These are phyloP conservation scores for Lactifluus subvellereus DNA, from an alignment of 768 basidiomycete genomes.

Conservation along the genomic window DNA sequence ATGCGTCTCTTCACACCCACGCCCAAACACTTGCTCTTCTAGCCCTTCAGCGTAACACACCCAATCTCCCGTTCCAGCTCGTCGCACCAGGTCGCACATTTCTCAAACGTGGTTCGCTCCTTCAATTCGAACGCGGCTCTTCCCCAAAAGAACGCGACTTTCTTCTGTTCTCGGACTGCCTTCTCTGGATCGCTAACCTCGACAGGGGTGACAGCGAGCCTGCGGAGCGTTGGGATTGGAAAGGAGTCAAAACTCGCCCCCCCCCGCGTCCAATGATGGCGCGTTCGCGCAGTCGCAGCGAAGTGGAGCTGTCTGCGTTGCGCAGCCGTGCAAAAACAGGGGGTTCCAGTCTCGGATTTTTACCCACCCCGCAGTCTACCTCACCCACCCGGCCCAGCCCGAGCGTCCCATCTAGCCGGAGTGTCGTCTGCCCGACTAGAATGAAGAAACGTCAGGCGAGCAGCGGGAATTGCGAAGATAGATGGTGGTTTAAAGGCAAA, in stretches of 20 bases:
- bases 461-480: slow-evolving; percentile 46
- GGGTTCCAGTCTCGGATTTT: background rate
- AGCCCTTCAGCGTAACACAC: slow-evolving; percentile 71
- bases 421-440: slow-evolving; percentile 26
- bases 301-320: slow-evolving; percentile 43
- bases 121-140: slow-evolving; percentile 50
- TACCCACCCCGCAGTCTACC: slow-evolving; percentile 1
- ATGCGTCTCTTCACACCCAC: slow-evolving; percentile 74
- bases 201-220: slow-evolving; percentile 27
- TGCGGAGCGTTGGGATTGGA: slow-evolving; percentile 25
- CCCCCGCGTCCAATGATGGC: slow-evolving; percentile 32
- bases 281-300: slow-evolving; percentile 54
- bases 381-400: background rate
- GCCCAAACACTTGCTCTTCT: slow-evolving; percentile 70
- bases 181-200: slow-evolving; percentile 66
- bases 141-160: slow-evolving; percentile 58
- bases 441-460: slow-evolving; percentile 31
- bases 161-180: slow-evolving; percentile 74
- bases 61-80: slow-evolving; percentile 70
- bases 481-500: slow-evolving; percentile 68
- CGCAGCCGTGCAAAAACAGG: slow-evolving; percentile 20
- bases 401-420: slow-evolving; percentile 22
- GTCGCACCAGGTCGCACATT: slow-evolving; percentile 77
- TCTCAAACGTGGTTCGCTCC: slow-evolving; percentile 58
- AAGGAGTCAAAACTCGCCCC: slow-evolving; percentile 15